Base-by-base conservation (phyloP, 331 rosid genomes). In the Malus hybrid region DNA sequence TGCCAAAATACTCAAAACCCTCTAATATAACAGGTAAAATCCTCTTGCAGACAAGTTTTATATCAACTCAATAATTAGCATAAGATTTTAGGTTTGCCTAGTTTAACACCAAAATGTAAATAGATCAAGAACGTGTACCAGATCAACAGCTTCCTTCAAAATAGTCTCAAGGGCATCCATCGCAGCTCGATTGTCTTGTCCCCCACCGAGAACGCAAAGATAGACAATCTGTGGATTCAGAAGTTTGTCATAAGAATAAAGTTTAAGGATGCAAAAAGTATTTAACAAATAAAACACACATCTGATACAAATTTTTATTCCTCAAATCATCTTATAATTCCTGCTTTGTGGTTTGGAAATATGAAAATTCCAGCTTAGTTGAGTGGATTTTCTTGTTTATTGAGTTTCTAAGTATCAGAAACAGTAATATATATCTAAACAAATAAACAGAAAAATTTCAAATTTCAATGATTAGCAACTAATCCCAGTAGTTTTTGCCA, bases 131-230 rank as follows among this genome's bases (percentile, higher is more conserved):
- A 53, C 11, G 16, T 32, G 22, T 34, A 75, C 78, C 78, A 75
- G 78, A 64, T 75, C 78, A 65, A 75, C 64, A 66, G 78, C 64
- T 75, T 75, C 78, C 72, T 75, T 68, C 55, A 29, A 48, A 48
- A 75, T 75, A 64, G 72, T 63, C 53, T 75, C 72, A 48, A 75
- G 78, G 44, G 77, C 69, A 73, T 75, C 78, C 78, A 65, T 65
- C 22, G 20, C 10, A 2, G 52, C 78, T 39, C 64, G 10, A 63
- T 18, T 6, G 50, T 12, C 33, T n/a, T 50, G 66, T 50, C 65
- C 63, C 72, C 4, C 63, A 50, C 57, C 33, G 1, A 5, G 34
- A 46, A 46, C 24, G 5, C 64, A 30, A 32, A 34, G 78, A 34
- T 75, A 30, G 22, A 50, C 10, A 75, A 50, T 14, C 71, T 75